Evolutionary conservation across 305 asterid genomes (phyloP).

Genomic region (Nicotiana rustica): DNA sequence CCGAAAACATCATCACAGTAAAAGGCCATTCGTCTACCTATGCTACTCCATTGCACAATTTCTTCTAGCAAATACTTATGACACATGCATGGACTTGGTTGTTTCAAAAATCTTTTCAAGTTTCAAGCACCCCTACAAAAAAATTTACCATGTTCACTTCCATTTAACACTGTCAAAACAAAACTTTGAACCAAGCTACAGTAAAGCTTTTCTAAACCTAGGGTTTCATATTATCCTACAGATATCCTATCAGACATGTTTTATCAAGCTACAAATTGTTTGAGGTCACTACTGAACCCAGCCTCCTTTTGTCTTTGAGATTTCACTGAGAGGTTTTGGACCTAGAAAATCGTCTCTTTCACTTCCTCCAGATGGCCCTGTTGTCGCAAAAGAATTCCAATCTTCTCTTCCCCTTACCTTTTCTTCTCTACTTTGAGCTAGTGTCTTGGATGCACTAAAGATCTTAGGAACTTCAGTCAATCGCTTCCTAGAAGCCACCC

Average conservation of each 20-base stretch:
- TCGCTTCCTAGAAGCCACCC: slow-evolving; percentile 37
- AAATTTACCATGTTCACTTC: not conserved
- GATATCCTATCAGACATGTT: not conserved
- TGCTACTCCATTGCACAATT: slow-evolving; percentile 7
- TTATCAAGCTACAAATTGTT: slow-evolving; percentile 4
- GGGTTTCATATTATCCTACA: not conserved
- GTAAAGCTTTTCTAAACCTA: not conserved
- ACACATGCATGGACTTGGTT: not conserved
- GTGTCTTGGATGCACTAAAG: slow-evolving; percentile 50
- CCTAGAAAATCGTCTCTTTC: slow-evolving; percentile 27
- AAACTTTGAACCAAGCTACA: slow-evolving; percentile 2
- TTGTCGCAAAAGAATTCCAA: slow-evolving; percentile 10
- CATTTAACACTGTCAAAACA: not conserved
- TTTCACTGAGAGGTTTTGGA: slow-evolving; percentile 33
- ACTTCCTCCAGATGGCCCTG: slow-evolving; percentile 35
- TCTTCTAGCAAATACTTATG: not conserved
- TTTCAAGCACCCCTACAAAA: not conserved
- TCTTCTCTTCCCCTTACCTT: slow-evolving; percentile 40
- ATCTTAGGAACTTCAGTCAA: slow-evolving; percentile 28
- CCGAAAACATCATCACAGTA: too few species aligned
- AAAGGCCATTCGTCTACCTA: not conserved
- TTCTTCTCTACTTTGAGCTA: slow-evolving; percentile 49
- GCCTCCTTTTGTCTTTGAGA: slow-evolving; percentile 33
- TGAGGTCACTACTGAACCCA: slow-evolving; percentile 2
- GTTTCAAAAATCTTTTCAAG: not conserved